phyloP scores from a whole-genome alignment of 2,329 filamentous ascomycete genomes.

The Trichoderma sp. region DNA sequence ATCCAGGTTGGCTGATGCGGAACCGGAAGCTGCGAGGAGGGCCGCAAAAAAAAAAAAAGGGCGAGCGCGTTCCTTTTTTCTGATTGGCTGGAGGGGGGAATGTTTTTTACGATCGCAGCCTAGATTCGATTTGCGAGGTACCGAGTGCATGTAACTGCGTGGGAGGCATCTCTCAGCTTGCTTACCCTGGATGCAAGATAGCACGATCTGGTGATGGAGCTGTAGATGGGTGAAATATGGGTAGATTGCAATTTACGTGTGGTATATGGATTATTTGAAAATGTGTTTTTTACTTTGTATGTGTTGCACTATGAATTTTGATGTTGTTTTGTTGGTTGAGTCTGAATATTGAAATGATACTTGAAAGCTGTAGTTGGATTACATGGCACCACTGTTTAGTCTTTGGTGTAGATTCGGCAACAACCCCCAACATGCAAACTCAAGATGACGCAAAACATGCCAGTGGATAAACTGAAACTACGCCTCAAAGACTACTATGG shows the following conservation, averaged over 20 bases:
- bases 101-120: conserved; percentile 2
- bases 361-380: neutral
- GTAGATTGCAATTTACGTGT: neutral
- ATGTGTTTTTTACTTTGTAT: neutral
- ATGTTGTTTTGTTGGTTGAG: neutral
- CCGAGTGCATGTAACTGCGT: neutral
- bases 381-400: neutral
- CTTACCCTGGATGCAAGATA: conserved; percentile 11
- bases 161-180: neutral
- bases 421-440: neutral
- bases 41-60: neutral
- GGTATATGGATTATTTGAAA: neutral
- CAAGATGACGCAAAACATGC: neutral
- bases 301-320: neutral
- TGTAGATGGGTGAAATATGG: neutral
- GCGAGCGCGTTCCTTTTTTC: conserved; percentile 10
- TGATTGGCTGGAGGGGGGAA: neutral
- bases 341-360: neutral
- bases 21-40: neutral
- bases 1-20: conserved; percentile 1
- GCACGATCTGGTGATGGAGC: neutral
- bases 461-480: neutral
- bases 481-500: neutral
- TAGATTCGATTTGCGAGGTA: conserved; percentile 7
- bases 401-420: neutral